Evolutionary conservation across 495 filamentous ascomycete genomes (phyloP).

Genomic region (Terfezia claveryi): DNA sequence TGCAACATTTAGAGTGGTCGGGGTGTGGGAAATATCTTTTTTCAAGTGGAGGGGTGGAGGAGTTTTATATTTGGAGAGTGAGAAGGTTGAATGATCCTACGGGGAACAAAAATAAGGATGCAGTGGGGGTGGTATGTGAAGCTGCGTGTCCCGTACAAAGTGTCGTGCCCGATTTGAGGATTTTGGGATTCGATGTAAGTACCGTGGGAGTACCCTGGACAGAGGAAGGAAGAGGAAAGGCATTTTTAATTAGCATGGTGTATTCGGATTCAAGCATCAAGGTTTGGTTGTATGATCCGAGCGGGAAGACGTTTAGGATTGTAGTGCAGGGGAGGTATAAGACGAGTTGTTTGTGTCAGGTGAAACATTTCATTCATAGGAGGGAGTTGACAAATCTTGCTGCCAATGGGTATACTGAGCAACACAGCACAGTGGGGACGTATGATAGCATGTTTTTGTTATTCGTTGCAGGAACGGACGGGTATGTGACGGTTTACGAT

Average conservation of each 20-base stretch:
- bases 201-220: conserved; percentile 23
- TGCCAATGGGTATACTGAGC: too few species aligned
- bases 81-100: conserved; percentile 26
- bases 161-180: conserved; percentile 46
- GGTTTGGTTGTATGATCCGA: conserved; percentile 36
- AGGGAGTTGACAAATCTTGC: background rate
- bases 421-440: background rate
- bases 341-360: conserved; percentile 36
- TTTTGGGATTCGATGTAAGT: conserved; percentile 46
- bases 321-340: conserved; percentile 41
- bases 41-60: conserved; percentile 66
- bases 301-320: conserved; percentile 28
- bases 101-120: background rate
- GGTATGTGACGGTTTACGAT: conserved; percentile 34
- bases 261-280: conserved; percentile 62
- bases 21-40: conserved; percentile 43
- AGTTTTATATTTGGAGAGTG: conserved; percentile 69
- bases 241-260: conserved; percentile 37
- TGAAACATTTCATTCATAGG: conserved; percentile 34
- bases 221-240: conserved; percentile 6
- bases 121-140: conserved; percentile 40
- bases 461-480: conserved; percentile 41
- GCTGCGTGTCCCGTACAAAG: conserved; percentile 36
- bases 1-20: conserved; percentile 65
- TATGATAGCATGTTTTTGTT: conserved; percentile 12